Conservation (phyloP, 2,329 filamentous ascomycete species). For the Fusarium virguliforme region DNA sequence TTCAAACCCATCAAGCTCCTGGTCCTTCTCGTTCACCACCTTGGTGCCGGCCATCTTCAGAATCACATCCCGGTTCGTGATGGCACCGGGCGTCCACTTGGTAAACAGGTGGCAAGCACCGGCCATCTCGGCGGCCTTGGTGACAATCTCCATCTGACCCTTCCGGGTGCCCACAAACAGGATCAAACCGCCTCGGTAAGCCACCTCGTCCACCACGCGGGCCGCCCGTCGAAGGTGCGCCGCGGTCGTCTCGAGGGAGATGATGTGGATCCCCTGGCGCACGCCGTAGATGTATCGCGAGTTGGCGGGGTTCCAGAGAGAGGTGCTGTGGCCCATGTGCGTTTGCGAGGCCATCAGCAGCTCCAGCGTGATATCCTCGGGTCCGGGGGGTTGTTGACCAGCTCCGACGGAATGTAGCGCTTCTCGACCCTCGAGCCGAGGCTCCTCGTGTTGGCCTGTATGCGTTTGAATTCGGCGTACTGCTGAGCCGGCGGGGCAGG, state of each 20-base stretch:
- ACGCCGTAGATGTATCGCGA: constrained; percentile 95
- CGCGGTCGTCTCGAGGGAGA: constrained; percentile 90
- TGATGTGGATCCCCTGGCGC: constrained; percentile 91
- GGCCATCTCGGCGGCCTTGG: constrained; percentile 83
- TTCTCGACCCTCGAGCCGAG: constrained; percentile 67
- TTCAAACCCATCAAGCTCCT: constrained; percentile 73
- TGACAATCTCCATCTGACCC: constrained; percentile 85
- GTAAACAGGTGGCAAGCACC: constrained; percentile 91
- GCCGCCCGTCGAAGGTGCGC: constrained; percentile 92
- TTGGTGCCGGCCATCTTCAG: constrained; percentile 78
- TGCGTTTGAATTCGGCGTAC: constrained; percentile 57
- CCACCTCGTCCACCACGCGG: constrained; percentile 91
- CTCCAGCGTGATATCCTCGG: constrained; percentile 89
- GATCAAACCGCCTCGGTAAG: constrained; percentile 85
- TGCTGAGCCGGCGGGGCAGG: constrained; percentile 59
- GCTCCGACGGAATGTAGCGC: constrained; percentile 76
- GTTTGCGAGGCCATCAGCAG: constrained; percentile 89
- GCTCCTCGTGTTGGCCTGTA: constrained; percentile 61
- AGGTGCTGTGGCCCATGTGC: constrained; percentile 92
- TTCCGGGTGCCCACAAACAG: constrained; percentile 91
- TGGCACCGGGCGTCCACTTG: constrained; percentile 90
- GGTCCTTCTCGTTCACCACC: constrained; percentile 84
- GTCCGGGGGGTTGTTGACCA: constrained; percentile 82
- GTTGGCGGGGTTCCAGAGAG: constrained; percentile 95
- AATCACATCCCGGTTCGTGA: constrained; percentile 95